Base-by-base conservation (phyloP, 179 eudicot species). In the Carnegiea gigantea region DNA sequence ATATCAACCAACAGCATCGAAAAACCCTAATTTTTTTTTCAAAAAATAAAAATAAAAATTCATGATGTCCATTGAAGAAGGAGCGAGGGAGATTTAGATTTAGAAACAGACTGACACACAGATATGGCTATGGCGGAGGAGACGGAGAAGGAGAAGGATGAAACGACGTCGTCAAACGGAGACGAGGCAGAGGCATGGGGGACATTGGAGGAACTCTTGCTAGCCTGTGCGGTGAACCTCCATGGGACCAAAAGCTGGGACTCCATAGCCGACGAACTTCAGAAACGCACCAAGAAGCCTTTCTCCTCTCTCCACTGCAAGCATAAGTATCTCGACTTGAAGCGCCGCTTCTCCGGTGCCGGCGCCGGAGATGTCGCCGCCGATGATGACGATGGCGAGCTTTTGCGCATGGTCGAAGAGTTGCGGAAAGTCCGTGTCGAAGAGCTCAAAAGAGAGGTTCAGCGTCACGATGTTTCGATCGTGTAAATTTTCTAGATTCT, bases 381-480 rank as follows among this genome's bases (percentile, higher is more conserved):
- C 26, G 78, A 72, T 44, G 76, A 11, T 21, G 81, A 51, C n/a
- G 79, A 13, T 18, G 53, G 72, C n/a, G 73, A 36, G 10, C 73
- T 70, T 2, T 3, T 70, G 81, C 40, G 85, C 86, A 8, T 88
- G 90, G 90, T 95, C 26, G 93, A 95, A 14, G 93, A 92, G 87
- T 84, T 95, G 78, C 86, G 93, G 26, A 89, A 87, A 26, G 84
- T 89, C 51, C 88, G 98, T 14, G 92, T 95, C 43, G 92, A 88
- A 17, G 97, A 95, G 73, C 95, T 95, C 4, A 88, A 82, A 33
- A 87, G 91, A 9, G 93, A 91, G 57, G 88, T 95, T 28, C 84
- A 92, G 24, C 96, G 90, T 9, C 89, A 88, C 89, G 98, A 95
- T 87, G 86, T 89, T 17, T 93, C 94, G 74, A 95, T 95, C 89